phyloP scores from a whole-genome alignment of 768 basidiomycete species.

The Mycena filopes region DNA sequence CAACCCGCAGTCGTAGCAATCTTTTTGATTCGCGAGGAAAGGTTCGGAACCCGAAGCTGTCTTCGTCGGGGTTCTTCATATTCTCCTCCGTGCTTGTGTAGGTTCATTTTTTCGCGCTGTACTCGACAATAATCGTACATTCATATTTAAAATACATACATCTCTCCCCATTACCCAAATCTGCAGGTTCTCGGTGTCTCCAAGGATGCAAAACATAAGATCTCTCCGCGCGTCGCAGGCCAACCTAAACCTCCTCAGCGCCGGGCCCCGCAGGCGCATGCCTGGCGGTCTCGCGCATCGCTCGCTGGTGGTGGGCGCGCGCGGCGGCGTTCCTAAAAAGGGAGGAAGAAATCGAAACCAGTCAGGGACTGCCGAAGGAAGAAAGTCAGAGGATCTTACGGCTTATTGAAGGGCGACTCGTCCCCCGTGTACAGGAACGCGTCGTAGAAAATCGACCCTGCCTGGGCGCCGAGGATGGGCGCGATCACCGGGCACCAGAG shows the following conservation, averaged over 20 bases:
- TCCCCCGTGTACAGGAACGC: slow-evolving; percentile 63
- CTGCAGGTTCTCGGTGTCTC: too few species aligned
- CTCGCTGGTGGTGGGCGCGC: slow-evolving; percentile 22
- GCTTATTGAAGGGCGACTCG: slow-evolving; percentile 64
- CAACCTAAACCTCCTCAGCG: slow-evolving; percentile 18
- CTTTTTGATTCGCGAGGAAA: too few species aligned
- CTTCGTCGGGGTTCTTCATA: too few species aligned
- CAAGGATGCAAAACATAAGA: too few species aligned
- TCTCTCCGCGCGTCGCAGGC: neutral
- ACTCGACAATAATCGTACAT: too few species aligned
- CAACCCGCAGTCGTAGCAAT: too few species aligned
- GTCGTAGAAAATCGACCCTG: slow-evolving; percentile 69
- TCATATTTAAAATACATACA: too few species aligned
- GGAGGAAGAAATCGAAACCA: neutral
- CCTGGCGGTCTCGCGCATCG: slow-evolving; percentile 13
- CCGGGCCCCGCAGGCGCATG: slow-evolving; percentile 28
- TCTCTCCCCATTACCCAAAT: slow-evolving; percentile 10
- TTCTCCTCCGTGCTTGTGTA: too few species aligned
- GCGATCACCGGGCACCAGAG: slow-evolving; percentile 74
- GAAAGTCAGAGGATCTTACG: slow-evolving; percentile 48
- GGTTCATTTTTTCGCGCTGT: too few species aligned
- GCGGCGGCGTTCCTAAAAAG: slow-evolving; percentile 24
- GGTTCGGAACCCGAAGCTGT: too few species aligned
- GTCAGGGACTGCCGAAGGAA: neutral
- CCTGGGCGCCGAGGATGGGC: slow-evolving; percentile 67